phyloP scores from a whole-genome alignment of 1,284 basidiomycete genomes.

The Melanopsichium pennsylvanicum region DNA sequence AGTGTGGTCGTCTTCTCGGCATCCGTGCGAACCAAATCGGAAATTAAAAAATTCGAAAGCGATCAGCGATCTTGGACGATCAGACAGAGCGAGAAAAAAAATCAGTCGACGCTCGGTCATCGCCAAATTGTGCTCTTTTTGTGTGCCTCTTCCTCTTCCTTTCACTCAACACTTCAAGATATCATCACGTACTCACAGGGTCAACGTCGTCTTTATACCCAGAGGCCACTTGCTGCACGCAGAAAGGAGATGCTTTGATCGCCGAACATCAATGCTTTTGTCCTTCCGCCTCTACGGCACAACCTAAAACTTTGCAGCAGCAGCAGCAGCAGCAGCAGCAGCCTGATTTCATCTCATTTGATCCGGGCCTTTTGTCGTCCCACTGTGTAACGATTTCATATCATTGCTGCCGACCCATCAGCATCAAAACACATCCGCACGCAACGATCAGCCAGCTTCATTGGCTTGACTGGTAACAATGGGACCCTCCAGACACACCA shows the following conservation, averaged over 20 bases:
- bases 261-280: background rate
- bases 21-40: conserved; percentile 9
- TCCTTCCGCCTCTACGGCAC: conserved; percentile 6
- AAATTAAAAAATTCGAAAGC: background rate
- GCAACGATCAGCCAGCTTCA: background rate
- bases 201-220: background rate
- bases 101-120: conserved; percentile 10
- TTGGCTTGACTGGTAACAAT: conserved; percentile 1
- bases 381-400: conserved; percentile 6
- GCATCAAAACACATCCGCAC: background rate
- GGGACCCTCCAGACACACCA: conserved; percentile 37
- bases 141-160: background rate
- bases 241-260: conserved; percentile 14
- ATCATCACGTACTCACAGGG: background rate
- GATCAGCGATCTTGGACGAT: conserved; percentile 20
- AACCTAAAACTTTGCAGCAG: too few species aligned
- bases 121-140: conserved; percentile 1
- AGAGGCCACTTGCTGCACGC: background rate
- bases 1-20: background rate
- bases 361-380: conserved; percentile 7
- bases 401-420: background rate
- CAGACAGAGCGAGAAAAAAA: conserved; percentile 14
- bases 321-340: too few species aligned
- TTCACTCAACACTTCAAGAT: conserved; percentile 3
- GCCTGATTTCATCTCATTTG: too few species aligned